These are phyloP conservation scores for Citeromyces nyonsensis DNA, from an alignment of 805 yeast species.

Conservation along the genomic window DNA sequence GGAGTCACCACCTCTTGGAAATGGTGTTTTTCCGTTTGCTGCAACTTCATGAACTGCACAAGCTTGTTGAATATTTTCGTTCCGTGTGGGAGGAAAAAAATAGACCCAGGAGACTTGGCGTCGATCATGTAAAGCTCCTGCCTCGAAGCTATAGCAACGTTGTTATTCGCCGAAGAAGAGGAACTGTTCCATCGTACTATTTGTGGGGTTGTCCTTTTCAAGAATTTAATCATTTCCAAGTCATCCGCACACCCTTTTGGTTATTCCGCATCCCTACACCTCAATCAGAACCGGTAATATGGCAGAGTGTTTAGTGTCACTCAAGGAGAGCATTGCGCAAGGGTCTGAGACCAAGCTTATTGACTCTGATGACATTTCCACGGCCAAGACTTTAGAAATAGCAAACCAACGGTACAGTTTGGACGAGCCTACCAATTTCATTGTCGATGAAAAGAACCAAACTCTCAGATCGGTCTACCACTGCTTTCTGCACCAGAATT, in stretches of 20 bases:
- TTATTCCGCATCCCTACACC: too few species aligned
- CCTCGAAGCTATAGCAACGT: slow-evolving; percentile 31
- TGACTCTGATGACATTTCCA: slow-evolving; percentile 6
- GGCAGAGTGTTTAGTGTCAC: too few species aligned
- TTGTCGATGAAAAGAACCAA: slow-evolving; percentile 25
- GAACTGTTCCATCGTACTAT: neutral
- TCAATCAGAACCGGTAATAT: too few species aligned
- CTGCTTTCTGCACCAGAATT: slow-evolving; percentile 65
- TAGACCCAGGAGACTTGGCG: slow-evolving; percentile 77
- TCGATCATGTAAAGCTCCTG: slow-evolving; percentile 75
- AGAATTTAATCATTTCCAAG: too few species aligned
- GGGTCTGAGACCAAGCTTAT: slow-evolving; percentile 3
- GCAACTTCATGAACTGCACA: slow-evolving; percentile 70
- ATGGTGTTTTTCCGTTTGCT: slow-evolving; percentile 56
- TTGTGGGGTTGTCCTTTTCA: too few species aligned
- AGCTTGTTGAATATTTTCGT: slow-evolving; percentile 72
- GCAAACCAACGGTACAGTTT: slow-evolving; percentile 9
- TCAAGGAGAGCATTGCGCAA: too few species aligned
- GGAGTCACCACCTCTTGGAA: slow-evolving; percentile 92
- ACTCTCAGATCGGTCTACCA: slow-evolving; percentile 45
- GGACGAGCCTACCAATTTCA: slow-evolving; percentile 35
- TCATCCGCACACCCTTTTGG: too few species aligned
- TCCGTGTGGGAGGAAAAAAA: slow-evolving; percentile 88
- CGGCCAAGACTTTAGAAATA: slow-evolving; percentile 7
- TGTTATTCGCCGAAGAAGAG: slow-evolving; percentile 17